Percentiles rank a stretch among this genome's conserved stretches.
Conservation (phyloP, 345 rosid species). For the Corymbia maculata region DNA sequence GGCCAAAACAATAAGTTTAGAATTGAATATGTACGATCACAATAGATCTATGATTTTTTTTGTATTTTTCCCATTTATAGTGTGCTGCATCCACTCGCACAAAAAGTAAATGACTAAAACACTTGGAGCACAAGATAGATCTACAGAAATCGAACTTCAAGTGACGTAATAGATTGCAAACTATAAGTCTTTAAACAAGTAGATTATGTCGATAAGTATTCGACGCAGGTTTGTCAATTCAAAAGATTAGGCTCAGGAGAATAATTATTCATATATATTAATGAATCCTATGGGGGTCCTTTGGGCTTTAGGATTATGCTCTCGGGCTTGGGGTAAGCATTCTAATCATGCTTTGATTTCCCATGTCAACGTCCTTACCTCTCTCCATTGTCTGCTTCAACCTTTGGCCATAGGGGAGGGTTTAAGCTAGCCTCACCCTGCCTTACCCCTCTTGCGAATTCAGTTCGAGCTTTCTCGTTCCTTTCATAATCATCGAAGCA, state of each 20-base stretch:
- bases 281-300: neutral
- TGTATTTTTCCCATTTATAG: too few species aligned
- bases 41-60: too few species aligned
- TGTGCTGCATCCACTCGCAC: neutral
- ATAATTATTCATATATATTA: too few species aligned
- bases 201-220: too few species aligned
- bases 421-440: neutral
- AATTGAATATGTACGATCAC: too few species aligned
- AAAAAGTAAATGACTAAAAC: neutral
- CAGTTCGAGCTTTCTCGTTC: neutral
- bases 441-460: neutral
- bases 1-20: too few species aligned
- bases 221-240: neutral
- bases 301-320: neutral
- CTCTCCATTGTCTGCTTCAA: neutral
- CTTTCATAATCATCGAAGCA: neutral
- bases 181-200: too few species aligned
- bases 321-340: neutral
- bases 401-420: neutral
- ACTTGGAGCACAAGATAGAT: neutral
- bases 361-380: neutral
- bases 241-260: neutral
- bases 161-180: neutral
- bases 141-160: neutral
- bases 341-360: neutral